A percentile compares a stretch with the other conserved stretches of the same genome.
Evolutionary conservation across 352 stramenopile genomes (phyloP).

Genomic region (Globisporangium iwayamae): DNA sequence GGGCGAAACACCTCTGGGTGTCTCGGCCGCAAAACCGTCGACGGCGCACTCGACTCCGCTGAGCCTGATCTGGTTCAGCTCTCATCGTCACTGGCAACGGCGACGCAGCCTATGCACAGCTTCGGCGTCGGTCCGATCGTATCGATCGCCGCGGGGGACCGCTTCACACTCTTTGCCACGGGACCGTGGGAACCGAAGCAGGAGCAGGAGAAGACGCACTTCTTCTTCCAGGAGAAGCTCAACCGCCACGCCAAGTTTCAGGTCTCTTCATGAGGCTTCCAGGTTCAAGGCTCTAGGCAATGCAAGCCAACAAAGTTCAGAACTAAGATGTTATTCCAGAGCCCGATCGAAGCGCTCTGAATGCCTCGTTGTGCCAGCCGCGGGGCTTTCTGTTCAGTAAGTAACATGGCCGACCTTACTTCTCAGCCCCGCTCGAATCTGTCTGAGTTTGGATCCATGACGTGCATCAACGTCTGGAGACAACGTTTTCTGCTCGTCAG

Average conservation of each 20-base stretch:
- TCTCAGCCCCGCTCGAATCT: no score
- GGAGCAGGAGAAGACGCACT: slow-evolving; percentile 28
- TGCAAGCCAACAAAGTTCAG: not conserved
- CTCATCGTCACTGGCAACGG: not conserved
- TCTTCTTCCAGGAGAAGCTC: slow-evolving; percentile 41
- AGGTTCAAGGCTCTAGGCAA: not conserved
- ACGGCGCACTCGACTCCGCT: slow-evolving; percentile 24
- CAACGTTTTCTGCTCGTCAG: no score
- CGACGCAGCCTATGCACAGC: slow-evolving; percentile 13
- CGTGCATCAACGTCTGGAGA: no score
- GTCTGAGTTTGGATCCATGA: no score
- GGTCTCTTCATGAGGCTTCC: not conserved
- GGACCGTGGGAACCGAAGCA: slow-evolving; percentile 39
- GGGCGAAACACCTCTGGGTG: slow-evolving; percentile 53
- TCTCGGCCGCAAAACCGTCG: slow-evolving; percentile 34
- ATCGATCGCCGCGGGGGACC: slow-evolving; percentile 47
- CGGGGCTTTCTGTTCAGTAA: no score
- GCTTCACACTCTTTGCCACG: slow-evolving; percentile 61
- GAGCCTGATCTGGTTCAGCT: slow-evolving; percentile 52
- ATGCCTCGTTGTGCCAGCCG: no score
- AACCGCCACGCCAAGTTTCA: slow-evolving; percentile 38
- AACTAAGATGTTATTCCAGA: no score
- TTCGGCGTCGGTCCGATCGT: slow-evolving; percentile 48
- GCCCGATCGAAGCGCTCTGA: no score
- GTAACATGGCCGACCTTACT: no score